phyloP scores from a whole-genome alignment of 177 flowering plant species.

The Telopea speciosissima region DNA sequence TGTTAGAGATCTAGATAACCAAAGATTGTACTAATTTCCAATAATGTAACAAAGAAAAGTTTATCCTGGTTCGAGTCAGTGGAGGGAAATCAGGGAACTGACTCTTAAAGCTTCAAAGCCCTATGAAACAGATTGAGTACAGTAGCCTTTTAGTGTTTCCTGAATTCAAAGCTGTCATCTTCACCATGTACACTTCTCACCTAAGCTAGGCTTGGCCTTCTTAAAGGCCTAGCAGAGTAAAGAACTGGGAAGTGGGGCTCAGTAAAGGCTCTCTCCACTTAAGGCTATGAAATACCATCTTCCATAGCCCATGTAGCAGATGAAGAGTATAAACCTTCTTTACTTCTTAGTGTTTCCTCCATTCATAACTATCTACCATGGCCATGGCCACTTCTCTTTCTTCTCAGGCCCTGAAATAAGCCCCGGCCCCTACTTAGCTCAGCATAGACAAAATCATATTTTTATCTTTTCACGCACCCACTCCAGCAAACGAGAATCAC shows the following conservation, averaged over 20 bases:
- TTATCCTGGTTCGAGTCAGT: too few species aligned
- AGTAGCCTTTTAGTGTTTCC: conserved; percentile 25
- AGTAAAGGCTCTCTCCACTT: too few species aligned
- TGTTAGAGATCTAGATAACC: too few species aligned
- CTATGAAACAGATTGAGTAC: conserved; percentile 11
- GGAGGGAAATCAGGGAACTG: too few species aligned
- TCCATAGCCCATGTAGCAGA: too few species aligned
- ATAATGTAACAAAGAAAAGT: too few species aligned
- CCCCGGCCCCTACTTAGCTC: conserved; percentile 26
- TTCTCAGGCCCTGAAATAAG: conserved; percentile 1
- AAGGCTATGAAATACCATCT: too few species aligned
- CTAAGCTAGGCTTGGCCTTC: too few species aligned
- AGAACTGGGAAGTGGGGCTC: too few species aligned
- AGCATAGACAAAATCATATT: neutral
- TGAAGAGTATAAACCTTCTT: too few species aligned
- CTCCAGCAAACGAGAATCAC: conserved; percentile 4
- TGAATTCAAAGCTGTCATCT: conserved; percentile 23
- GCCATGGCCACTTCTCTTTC: conserved; percentile 13
- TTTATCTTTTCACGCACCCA: neutral
- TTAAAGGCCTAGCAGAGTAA: too few species aligned
- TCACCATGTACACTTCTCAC: conserved; percentile 12
- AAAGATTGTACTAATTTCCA: too few species aligned
- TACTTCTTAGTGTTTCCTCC: conserved; percentile 8
- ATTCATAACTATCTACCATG: conserved; percentile 24
- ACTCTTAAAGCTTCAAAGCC: conserved; percentile 8